phyloP scores from a whole-genome alignment of 23 red algal genomes.

The Gracilariopsis chorda region DNA sequence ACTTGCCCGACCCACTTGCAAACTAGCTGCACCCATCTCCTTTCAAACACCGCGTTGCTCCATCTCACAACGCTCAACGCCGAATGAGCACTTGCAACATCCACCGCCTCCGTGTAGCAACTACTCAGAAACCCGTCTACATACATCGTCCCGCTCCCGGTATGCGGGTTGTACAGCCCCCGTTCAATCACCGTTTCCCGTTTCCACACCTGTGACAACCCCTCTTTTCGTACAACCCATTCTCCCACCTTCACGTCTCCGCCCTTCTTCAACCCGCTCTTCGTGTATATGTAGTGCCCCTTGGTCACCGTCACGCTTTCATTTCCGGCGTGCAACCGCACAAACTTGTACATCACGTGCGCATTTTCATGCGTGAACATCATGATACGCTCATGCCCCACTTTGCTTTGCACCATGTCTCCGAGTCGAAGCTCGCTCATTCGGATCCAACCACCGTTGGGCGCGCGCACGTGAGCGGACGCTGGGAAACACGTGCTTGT shows the following conservation, averaged over 20 bases:
- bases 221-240: neutral
- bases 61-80: conserved; percentile 3
- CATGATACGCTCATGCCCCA: conserved; percentile 27
- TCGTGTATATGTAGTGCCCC: conserved; percentile 51
- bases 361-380: conserved; percentile 37
- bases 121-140: conserved; percentile 38
- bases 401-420: conserved; percentile 18
- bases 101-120: conserved; percentile 43
- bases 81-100: neutral
- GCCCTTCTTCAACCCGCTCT: neutral
- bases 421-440: conserved; percentile 53
- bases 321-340: conserved; percentile 4
- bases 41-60: no score
- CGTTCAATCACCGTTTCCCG: neutral
- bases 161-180: conserved; percentile 52
- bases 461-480: neutral
- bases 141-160: conserved; percentile 5
- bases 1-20: no score
- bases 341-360: conserved; percentile 11
- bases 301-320: conserved; percentile 15
- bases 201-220: neutral
- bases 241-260: conserved; percentile 29
- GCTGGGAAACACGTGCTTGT: conserved; percentile 64
- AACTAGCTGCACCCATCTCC: no score
- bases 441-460: neutral